A percentile compares a stretch with the other conserved stretches of the same genome.
Evolutionary conservation across 116 monocot species (phyloP).

Genomic region (Phalaenopsis hybrid): DNA sequence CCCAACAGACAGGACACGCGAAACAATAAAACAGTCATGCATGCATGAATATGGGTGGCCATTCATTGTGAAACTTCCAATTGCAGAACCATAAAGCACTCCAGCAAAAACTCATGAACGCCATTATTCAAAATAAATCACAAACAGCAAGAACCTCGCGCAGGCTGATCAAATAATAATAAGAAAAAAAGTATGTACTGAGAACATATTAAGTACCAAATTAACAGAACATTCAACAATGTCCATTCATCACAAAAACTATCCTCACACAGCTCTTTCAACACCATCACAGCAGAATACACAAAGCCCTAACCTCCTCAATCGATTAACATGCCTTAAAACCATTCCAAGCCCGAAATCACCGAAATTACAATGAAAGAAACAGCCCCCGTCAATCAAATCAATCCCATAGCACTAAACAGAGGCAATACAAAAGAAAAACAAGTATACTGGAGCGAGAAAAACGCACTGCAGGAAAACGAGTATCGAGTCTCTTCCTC

Average conservation of each 20-base stretch:
- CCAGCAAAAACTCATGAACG: not conserved
- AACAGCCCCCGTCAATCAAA: not conserved
- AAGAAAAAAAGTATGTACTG: not conserved
- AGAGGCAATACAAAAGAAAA: not conserved
- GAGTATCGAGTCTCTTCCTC: constrained; percentile 20
- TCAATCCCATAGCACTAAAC: not conserved
- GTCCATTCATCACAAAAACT: not conserved
- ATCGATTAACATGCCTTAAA: not conserved
- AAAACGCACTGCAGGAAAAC: constrained; percentile 16
- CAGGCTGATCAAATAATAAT: not conserved
- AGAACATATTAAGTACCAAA: not conserved
- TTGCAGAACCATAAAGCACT: not conserved
- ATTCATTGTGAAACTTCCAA: not conserved
- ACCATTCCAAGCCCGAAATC: not conserved
- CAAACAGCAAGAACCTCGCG: not conserved
- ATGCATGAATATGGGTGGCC: too few relatives aligned
- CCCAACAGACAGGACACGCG: too few relatives aligned
- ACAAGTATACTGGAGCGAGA: not conserved
- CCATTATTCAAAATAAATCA: not conserved
- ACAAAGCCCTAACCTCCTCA: not conserved
- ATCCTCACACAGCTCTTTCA: not conserved
- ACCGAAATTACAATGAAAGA: not conserved
- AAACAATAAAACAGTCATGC: too few relatives aligned
- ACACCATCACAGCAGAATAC: not conserved
- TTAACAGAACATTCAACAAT: not conserved